Evolutionary conservation across 495 filamentous ascomycete genomes (phyloP).

Genomic region (Podospora fimiseda): DNA sequence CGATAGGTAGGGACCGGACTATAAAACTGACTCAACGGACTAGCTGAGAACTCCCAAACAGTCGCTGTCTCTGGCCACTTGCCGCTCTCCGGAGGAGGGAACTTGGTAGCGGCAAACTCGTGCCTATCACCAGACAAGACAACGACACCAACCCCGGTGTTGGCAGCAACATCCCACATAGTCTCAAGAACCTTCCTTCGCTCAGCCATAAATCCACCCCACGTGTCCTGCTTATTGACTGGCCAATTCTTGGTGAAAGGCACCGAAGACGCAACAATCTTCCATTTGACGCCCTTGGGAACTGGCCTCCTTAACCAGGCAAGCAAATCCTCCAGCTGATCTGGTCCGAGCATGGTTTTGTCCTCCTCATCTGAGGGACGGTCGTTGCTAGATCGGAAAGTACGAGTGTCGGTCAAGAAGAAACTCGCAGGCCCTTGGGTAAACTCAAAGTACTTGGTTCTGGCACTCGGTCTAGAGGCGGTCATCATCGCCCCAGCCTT

Average conservation of each 20-base stretch:
- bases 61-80: slow-evolving; percentile 53
- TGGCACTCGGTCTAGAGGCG: slow-evolving; percentile 27
- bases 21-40: slow-evolving; percentile 89
- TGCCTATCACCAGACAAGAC: slow-evolving; percentile 86
- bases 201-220: slow-evolving; percentile 83
- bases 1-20: slow-evolving; percentile 76
- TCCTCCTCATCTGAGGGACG: slow-evolving; percentile 44
- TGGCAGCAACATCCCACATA: slow-evolving; percentile 71
- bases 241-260: slow-evolving; percentile 98
- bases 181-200: slow-evolving; percentile 72
- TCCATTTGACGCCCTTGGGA: slow-evolving; percentile 78
- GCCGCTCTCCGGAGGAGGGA: slow-evolving; percentile 60
- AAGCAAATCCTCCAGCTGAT: slow-evolving; percentile 74
- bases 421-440: slow-evolving; percentile 83
- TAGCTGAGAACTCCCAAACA: slow-evolving; percentile 81
- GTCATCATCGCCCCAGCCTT: slow-evolving; percentile 30
- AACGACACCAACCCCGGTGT: slow-evolving; percentile 69
- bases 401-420: slow-evolving; percentile 90
- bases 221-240: slow-evolving; percentile 76
- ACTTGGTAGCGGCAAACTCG: slow-evolving; percentile 88
- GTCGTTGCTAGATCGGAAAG: slow-evolving; percentile 62
- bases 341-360: slow-evolving; percentile 80
- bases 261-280: slow-evolving; percentile 78
- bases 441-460: slow-evolving; percentile 78
- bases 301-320: slow-evolving; percentile 64